Evolutionary conservation across 2,329 filamentous ascomycete species (phyloP), one percentile per base, ranked within the genome.

Genomic region (Eutypa lata): DNA sequence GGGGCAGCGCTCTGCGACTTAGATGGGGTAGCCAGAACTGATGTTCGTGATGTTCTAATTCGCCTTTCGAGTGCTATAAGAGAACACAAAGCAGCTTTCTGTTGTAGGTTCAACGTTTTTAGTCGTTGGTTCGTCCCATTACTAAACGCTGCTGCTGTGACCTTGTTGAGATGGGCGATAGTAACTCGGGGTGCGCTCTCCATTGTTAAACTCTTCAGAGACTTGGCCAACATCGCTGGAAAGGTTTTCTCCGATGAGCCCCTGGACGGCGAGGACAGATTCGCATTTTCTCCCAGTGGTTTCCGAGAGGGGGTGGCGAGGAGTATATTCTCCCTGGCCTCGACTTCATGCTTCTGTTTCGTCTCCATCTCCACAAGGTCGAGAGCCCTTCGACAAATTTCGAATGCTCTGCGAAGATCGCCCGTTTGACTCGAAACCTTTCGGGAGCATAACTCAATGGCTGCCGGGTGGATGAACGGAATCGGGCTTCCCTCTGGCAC

Each of bases 341-440:
- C 82, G 57, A 86, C 84, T 57, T 88, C 82, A 57, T 91, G 82
- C 66, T 88, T 90, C 57, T 85, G 79, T 53, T 85, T 84, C 1
- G 89, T 93, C 70, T 97, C 93, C 49, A 83, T 78, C 71, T 97
- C 94, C 47, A 97, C 85, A 21, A 96, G 74, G 69, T 97, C 93
- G 52, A 99, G 85, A 3, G 92, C 91, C 50, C 91, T 85, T 46
- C 91, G 88, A 69, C 93, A 91, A 54, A 99, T 90, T 70, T 97
- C 93, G 64, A 97, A 97, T 0, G 92, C 93, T 71, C 96, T 96
- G 55, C 94, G 89, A 47, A 99, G 73, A 69, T 99, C 94, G 43
- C 94, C 94, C 0, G 91, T 96, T 68, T 97, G 93, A 50, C 89
- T 91, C 3, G 94, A 89, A 16, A 99, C 90, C 69, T 97, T 99